Evolutionary conservation across 2,329 filamentous ascomycete genomes (phyloP), one percentile per base, ranked within the genome.

Genomic region (Nemania sp.): DNA sequence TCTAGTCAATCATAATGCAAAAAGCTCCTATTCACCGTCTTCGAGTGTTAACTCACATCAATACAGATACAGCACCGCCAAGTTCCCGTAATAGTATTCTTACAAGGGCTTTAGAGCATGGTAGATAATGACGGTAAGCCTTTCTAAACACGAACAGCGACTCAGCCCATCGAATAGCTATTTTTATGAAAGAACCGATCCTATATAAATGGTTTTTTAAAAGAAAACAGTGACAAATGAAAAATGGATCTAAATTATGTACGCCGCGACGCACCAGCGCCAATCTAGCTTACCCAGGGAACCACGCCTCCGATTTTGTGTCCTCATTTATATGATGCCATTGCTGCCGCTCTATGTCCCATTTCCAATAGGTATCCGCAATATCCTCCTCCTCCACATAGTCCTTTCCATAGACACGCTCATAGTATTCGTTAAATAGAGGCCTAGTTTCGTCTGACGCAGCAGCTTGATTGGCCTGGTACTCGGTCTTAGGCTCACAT

Each of bases 301-400:
- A 72, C 70, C 70, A 72, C 27, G 69, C 59, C 26, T 66, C 62
- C 8, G 62, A 63, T 29, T 61, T 24, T 6, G 66, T 62, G 7
- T 65, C 62, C n/a, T 58, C 27, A 11, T 72, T 64, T n/a, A 13
- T 29, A 22, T 72, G 70, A 54, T 64, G 70, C 70, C 68, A 72
- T 52, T 69, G 62, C 24, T 69, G 29, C 7, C 20, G 64, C 1
- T 58, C 29, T 49, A 5, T 20, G 43, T 69, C 66, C 70, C 70
- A 72, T 22, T 64, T 60, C 70, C 70, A 72, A 43, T 72, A 72
- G 5, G 10, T 32, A 26, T 69, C 64, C 24, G 49, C 22, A 6
- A 15, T n/a, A n/a, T 29, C 22, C 4, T 27, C 49, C 13, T 27
- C 49, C 49, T 52, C 49, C 15, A 27, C 26, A 52, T 52, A 52